Base-by-base conservation (phyloP, 2,329 filamentous ascomycete genomes). In the Bipolaris sorokiniana region DNA sequence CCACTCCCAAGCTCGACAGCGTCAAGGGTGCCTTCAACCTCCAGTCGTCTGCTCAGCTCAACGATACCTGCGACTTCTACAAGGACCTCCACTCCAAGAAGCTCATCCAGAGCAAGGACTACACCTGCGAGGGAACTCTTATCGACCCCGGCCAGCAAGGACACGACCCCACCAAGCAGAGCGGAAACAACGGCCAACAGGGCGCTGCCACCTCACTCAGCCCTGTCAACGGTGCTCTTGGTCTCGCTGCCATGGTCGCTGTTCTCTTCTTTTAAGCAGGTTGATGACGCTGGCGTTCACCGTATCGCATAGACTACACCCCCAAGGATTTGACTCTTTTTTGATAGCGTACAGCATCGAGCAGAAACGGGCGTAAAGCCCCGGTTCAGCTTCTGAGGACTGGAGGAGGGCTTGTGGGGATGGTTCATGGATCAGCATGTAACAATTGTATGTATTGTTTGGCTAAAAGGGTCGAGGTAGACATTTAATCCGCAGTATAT, bases 1-100 rank as follows among this genome's bases (percentile, higher is more conserved):
- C 82, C 34, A 84, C 97, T 51, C 88, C 90, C 59, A 74, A 79
- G 16, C 73, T 83, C 38, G 66, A 72, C 57, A 74, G 77, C 54
- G 78, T 82, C 63, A 73, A 73, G 60, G 81, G 81, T 75, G 78
- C 80, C 42, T 82, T 82, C 77, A 82, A 81, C 77, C 68, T 83
- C 51, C 78, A 81, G 69, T 81, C 79, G 13, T 75, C 76, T 48
- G 70, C 69, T 45, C 73, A 82, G 67, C 71, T 83, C 60, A 66
- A 67, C 51, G 51, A 58, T 20, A 67, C 70, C 34, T 83, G 81
- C 76, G 57, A 59, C 56, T 67, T 67, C 66, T 82, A 81, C 77
- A 60, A 79, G 66, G 78, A 81, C 68, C 77, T 68, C 37, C 77
- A 76, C 77, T n/a, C 41, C 60, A 68, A 70, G 68, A 76, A 76